Evolutionary conservation across 805 yeast species (phyloP), one percentile per base, ranked within the genome.

Genomic region (Zygosaccharomyces kombuchaensis): DNA sequence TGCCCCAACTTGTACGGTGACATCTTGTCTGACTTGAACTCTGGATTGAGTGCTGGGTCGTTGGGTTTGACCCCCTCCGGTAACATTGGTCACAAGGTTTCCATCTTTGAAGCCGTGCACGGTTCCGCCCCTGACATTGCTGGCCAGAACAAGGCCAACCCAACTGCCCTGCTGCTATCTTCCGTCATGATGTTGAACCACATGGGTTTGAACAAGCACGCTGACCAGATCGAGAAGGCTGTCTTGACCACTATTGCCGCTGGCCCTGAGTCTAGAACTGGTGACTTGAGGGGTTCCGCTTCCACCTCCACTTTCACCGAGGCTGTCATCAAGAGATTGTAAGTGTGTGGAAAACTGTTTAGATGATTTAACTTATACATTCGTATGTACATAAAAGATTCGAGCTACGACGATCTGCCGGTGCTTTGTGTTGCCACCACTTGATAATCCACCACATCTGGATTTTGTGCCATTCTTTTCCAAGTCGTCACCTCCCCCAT

Each of bases 1-100:
- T 93, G 95, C 96, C 99, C 99, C 65, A 93, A 93, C 84, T 80
- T 93, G 71, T 93, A 93, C 74, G 99, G 99, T 80, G 98, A 93
- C 72, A 93, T 93, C 73, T 83, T 93, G 84, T 91, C 98, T 55
- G 99, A 93, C 72, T 77, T 93, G 71, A 88, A 96, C 59, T 87
- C 96, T 48, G 99, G 99, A 74, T 78, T 93, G 65, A 62, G 68
- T 43, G 95, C 95, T 57, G 99, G 99, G 69, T 98, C 99, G 67
- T 81, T 91, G 65, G 99, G 99, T 74, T 81, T 93, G 70, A 93
- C 99, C 52, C 99, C 99, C 57, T 88, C 96, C 50, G 99, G 96
- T 70, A 93, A 93, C 82, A 93, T 93, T 90, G 99, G 99, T 77
- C 87, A 88, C 78, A 84, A 87, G 69, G 96, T 91, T 54, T 88